A percentile compares a stretch with the other conserved stretches of the same genome.
These are phyloP conservation scores for Psilocybe cyanescens DNA, from an alignment of 768 basidiomycete species.

Conservation along the genomic window DNA sequence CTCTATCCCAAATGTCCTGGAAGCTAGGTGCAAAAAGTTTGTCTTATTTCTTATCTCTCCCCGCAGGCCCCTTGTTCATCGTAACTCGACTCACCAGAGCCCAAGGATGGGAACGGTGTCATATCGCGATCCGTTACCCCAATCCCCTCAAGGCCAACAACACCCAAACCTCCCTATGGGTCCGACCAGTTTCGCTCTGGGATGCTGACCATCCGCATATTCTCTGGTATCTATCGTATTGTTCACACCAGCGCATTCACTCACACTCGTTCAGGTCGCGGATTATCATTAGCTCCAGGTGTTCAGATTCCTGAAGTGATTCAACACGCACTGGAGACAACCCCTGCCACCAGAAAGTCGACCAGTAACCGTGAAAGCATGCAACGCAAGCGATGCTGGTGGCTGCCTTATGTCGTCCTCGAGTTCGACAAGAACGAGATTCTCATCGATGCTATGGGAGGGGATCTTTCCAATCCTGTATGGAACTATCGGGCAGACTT, in stretches of 20 bases:
- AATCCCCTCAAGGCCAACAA: slow-evolving; percentile 77
- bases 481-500: slow-evolving; percentile 98
- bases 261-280: slow-evolving; percentile 57
- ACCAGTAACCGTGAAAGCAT: slow-evolving; percentile 87
- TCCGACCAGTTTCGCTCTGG: slow-evolving; percentile 80
- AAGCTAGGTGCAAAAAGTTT: slow-evolving; percentile 51
- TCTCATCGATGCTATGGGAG: slow-evolving; percentile 93
- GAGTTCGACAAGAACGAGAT: slow-evolving; percentile 99
- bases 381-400: slow-evolving; percentile 93
- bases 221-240: slow-evolving; percentile 67
- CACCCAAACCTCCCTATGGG: slow-evolving; percentile 62
- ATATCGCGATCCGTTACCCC: slow-evolving; percentile 82
- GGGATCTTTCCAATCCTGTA: slow-evolving; percentile 86
- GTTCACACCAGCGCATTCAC: slow-evolving; percentile 2
- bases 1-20: slow-evolving; percentile 50
- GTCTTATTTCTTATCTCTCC: slow-evolving; percentile 7
- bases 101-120: slow-evolving; percentile 70
- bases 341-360: slow-evolving; percentile 55
- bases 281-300: slow-evolving; percentile 79
- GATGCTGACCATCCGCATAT: slow-evolving; percentile 94
- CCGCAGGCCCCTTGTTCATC: background rate
- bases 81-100: slow-evolving; percentile 42
- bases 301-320: slow-evolving; percentile 83
- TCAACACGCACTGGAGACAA: slow-evolving; percentile 74
- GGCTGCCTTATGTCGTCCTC: slow-evolving; percentile 96